A percentile compares a stretch with the other conserved stretches of the same genome.
phyloP scores from a whole-genome alignment of 768 basidiomycete species.

The Naematelia encephala region DNA sequence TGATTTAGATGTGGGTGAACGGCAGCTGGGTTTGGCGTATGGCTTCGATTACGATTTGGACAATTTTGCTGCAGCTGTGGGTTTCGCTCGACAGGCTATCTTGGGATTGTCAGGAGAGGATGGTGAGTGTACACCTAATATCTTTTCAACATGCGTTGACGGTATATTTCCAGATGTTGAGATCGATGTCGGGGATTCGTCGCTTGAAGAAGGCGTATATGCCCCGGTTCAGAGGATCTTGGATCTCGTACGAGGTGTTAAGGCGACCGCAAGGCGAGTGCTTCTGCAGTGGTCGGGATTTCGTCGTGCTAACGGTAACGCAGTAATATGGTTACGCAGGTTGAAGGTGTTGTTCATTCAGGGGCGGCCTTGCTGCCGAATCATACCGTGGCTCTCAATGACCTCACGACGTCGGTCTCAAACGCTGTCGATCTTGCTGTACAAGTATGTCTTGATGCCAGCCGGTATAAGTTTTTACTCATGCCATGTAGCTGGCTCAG shows the following conservation, averaged over 20 bases:
- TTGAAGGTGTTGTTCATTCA: constrained; percentile 73
- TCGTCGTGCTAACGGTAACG: background rate
- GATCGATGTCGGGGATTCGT: constrained; percentile 69
- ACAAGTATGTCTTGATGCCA: constrained; percentile 57
- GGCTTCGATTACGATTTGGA: constrained; percentile 89
- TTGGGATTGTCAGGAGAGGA: constrained; percentile 70
- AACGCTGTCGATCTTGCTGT: constrained; percentile 89
- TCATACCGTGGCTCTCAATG: constrained; percentile 30
- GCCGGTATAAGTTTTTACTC: constrained; percentile 2
- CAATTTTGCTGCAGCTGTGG: constrained; percentile 86
- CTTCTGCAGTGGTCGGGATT: background rate
- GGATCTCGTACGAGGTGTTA: constrained; percentile 76
- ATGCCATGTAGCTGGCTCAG: constrained; percentile 69
- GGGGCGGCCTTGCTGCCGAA: constrained; percentile 64
- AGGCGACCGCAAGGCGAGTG: constrained; percentile 70
- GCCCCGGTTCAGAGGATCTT: constrained; percentile 76
- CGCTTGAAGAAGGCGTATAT: constrained; percentile 72
- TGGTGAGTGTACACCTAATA: constrained; percentile 54
- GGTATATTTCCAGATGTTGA: constrained; percentile 60
- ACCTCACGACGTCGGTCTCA: constrained; percentile 55
- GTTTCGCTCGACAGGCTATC: constrained; percentile 82
- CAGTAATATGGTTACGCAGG: constrained; percentile 81
- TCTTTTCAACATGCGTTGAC: constrained; percentile 8
- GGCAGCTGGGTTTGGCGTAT: constrained; percentile 75
- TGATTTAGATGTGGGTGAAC: constrained; percentile 84